Percentiles rank a stretch among this genome's conserved stretches.
These are phyloP conservation scores for Nidula niveotomentosa DNA, from an alignment of 1,284 basidiomycete genomes.

Conservation along the genomic window DNA sequence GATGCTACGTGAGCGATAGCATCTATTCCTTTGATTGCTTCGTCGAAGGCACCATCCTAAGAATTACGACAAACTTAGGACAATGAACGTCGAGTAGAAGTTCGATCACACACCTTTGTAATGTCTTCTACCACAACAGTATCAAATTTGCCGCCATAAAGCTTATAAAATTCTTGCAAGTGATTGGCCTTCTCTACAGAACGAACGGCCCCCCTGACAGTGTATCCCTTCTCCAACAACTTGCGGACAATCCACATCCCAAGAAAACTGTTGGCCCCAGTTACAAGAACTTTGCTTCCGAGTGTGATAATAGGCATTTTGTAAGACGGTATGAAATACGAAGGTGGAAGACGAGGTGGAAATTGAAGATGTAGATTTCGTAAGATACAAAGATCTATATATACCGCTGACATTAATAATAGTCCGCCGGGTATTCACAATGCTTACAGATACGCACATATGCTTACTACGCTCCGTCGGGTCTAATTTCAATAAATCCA, in stretches of 20 bases:
- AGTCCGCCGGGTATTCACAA: too few species aligned
- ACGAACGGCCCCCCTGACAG: slow-evolving; percentile 29
- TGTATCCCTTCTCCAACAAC: slow-evolving; percentile 30
- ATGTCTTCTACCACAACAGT: slow-evolving; percentile 44
- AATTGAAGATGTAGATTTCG: too few species aligned
- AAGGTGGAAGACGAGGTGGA: too few species aligned
- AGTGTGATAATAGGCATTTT: not conserved
- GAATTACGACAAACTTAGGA: not conserved
- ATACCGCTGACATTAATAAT: too few species aligned
- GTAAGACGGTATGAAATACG: too few species aligned
- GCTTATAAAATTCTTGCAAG: slow-evolving; percentile 30
- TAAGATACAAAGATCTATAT: too few species aligned
- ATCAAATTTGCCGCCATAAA: slow-evolving; percentile 36
- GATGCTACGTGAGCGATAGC: slow-evolving; percentile 52
- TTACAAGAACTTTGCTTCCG: slow-evolving; percentile 20
- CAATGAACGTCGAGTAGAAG: not conserved
- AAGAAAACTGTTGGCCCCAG: slow-evolving; percentile 26
- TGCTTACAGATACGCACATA: too few species aligned
- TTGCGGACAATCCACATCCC: slow-evolving; percentile 21
- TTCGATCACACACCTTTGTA: slow-evolving; percentile 20
- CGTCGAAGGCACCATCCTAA: slow-evolving; percentile 54
- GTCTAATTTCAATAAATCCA: too few species aligned
- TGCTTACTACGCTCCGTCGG: too few species aligned
- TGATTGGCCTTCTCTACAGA: slow-evolving; percentile 29
- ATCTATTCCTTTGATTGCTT: slow-evolving; percentile 59